Conservation (phyloP, 495 filamentous ascomycete species). For the Neurospora sp. region DNA sequence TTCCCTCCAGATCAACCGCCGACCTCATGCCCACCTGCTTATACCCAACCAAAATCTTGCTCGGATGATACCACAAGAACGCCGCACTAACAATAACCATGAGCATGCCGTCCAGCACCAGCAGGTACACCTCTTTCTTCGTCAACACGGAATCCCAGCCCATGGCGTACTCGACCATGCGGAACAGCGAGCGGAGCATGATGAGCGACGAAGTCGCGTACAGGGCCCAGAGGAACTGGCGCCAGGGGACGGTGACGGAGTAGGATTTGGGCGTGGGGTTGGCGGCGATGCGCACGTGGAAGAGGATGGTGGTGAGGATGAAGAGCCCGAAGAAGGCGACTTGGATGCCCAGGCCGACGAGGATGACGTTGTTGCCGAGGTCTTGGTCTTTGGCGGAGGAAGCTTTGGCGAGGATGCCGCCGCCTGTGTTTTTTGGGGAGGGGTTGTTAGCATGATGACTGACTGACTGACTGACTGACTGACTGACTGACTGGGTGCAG, state of each 20-base stretch:
- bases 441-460: too few relatives aligned
- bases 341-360: slow-evolving; percentile 39
- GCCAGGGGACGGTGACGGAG: slow-evolving; percentile 26
- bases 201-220: slow-evolving; percentile 47
- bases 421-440: slow-evolving; percentile 4
- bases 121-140: slow-evolving; percentile 11
- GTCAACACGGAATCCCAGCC: slow-evolving; percentile 10
- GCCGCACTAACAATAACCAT: slow-evolving; percentile 9
- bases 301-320: slow-evolving; percentile 33
- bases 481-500: too few relatives aligned
- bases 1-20: background rate
- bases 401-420: slow-evolving; percentile 28
- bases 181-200: slow-evolving; percentile 50
- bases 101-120: slow-evolving; percentile 12
- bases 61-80: slow-evolving; percentile 16
- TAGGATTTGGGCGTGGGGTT: slow-evolving; percentile 1
- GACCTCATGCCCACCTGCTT: slow-evolving; percentile 5
- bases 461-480: too few relatives aligned
- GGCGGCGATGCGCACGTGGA: slow-evolving; percentile 18
- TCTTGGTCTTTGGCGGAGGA: slow-evolving; percentile 7
- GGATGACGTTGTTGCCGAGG: slow-evolving; percentile 35
- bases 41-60: slow-evolving; percentile 12
- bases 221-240: slow-evolving; percentile 37
- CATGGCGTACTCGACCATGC: slow-evolving; percentile 48
- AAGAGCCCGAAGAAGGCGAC: slow-evolving; percentile 46